Evolutionary conservation across 805 yeast species (phyloP).

Genomic region (Vanderwaltozyma yarrowii): DNA sequence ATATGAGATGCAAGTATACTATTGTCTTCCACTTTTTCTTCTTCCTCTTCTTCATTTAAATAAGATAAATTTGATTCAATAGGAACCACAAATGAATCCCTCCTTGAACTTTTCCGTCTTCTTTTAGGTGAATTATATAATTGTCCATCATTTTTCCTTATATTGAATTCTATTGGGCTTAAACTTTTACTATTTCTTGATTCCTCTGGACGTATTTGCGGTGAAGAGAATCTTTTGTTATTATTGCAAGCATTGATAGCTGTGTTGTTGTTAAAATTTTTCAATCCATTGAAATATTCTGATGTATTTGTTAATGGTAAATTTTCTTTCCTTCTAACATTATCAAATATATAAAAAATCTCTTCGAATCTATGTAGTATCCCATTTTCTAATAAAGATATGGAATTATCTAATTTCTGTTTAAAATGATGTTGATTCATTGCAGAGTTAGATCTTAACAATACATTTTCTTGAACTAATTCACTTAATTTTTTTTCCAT

Average conservation of each 20-base stretch:
- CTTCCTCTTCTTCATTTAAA: background rate
- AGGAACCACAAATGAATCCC: conserved; percentile 31
- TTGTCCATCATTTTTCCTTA: background rate
- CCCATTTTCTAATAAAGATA: conserved; percentile 33
- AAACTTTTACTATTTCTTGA: too few relatives aligned
- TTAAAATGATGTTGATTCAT: conserved; percentile 24
- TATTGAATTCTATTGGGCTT: background rate
- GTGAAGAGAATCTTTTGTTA: background rate
- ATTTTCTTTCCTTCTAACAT: conserved; percentile 34
- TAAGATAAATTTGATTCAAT: background rate
- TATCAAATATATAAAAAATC: conserved; percentile 33
- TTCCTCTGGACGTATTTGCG: too few relatives aligned
- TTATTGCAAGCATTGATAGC: too few relatives aligned
- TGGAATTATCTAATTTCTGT: conserved; percentile 30
- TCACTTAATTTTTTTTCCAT: conserved; percentile 43
- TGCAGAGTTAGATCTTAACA: conserved; percentile 31
- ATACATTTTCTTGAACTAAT: conserved; percentile 41
- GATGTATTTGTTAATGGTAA: conserved; percentile 13
- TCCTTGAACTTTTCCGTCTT: conserved; percentile 32
- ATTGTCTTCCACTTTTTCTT: too few relatives aligned
- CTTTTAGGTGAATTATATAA: conserved; percentile 12
- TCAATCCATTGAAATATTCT: too few relatives aligned
- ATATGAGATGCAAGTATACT: too few relatives aligned
- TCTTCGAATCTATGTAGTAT: conserved; percentile 36
- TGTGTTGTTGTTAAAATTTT: background rate